Evolutionary conservation across 495 filamentous ascomycete species (phyloP).

Genomic region (Penicillium malachiteum): DNA sequence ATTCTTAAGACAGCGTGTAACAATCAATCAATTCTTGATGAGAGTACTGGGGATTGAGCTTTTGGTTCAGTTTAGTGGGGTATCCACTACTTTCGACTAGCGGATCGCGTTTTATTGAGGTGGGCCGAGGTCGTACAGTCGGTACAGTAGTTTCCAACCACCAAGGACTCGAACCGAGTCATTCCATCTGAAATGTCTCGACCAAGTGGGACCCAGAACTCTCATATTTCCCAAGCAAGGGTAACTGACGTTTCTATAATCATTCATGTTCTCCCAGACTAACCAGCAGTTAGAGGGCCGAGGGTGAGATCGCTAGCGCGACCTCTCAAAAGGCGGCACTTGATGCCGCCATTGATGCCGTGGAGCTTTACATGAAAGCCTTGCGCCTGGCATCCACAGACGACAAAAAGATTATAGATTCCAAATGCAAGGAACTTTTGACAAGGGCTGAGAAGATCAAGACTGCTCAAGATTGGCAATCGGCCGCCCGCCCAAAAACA

Average conservation of each 20-base stretch:
- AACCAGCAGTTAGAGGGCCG: constrained; percentile 54
- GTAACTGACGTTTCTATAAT: not conserved
- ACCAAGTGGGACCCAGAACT: not conserved
- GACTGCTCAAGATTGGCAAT: constrained; percentile 33
- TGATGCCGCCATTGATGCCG: constrained; percentile 67
- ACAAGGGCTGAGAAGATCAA: constrained; percentile 74
- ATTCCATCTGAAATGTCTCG: not conserved
- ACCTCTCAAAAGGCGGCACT: constrained; percentile 66
- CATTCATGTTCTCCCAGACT: constrained; percentile 1
- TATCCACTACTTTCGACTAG: too few relatives aligned
- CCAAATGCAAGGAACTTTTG: constrained; percentile 65
- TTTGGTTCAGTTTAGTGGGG: too few relatives aligned
- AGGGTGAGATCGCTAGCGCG: constrained; percentile 53
- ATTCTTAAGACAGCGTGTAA: too few relatives aligned
- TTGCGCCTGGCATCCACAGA: constrained; percentile 49
- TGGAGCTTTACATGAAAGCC: constrained; percentile 77
- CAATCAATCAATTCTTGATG: too few relatives aligned
- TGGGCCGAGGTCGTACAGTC: too few relatives aligned
- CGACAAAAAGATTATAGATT: constrained; percentile 59
- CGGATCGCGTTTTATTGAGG: too few relatives aligned
- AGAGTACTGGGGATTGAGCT: too few relatives aligned
- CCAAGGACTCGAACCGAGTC: not conserved
- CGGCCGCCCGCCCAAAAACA: constrained; percentile 22
- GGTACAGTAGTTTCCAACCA: not conserved
- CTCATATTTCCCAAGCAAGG: constrained; percentile 2